Evolutionary conservation across 177 flowering plant species (phyloP), one percentile per base, ranked within the genome.

Genomic region (Telopea speciosissima): DNA sequence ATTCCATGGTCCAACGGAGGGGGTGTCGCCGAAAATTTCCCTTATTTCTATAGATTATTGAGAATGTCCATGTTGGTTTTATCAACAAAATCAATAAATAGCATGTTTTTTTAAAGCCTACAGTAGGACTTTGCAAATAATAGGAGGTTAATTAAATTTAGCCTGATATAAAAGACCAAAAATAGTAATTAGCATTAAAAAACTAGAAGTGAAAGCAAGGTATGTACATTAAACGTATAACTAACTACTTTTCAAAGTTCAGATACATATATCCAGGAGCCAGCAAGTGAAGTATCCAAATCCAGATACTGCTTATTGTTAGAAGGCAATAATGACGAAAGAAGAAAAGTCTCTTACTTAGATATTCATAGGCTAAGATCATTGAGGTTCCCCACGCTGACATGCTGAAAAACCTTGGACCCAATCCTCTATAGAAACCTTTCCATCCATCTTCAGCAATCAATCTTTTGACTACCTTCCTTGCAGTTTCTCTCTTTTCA

Each of bases 341-440:
- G 40, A 67, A 64, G 72, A 42, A 73, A 74, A 63, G 60, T 45
- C 21, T 11, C 88, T 25, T 93, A 95, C 99, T 95, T 66, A 95
- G 81, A 80, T 93, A 95, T 83, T 95, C 99, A 49, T 95, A 95
- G 9, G 92, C 80, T 63, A 91, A 74, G 74, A 95, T 93, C 99
- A 95, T 95, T 44, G 99, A 89, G 60, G 99, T 95, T 78, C 99
- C 99, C 99, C 99, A 95, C 23, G 96, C 94, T 21, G 99, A 94
- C 97, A 88, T 92, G 85, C 97, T 94, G 82, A 94, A 80, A 78
- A 94, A 89, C 76, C 99, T 87, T 68, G 99, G 99, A 68, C 96
- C 97, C 28, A 94, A 77, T 22, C 99, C 99, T 87, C 91, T 79
- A 67, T 94, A 94, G 11, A 94, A 81, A 68, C 99, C 99, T 79